phyloP scores from a whole-genome alignment of 495 filamentous ascomycete genomes.

The Xylaria nigripes region DNA sequence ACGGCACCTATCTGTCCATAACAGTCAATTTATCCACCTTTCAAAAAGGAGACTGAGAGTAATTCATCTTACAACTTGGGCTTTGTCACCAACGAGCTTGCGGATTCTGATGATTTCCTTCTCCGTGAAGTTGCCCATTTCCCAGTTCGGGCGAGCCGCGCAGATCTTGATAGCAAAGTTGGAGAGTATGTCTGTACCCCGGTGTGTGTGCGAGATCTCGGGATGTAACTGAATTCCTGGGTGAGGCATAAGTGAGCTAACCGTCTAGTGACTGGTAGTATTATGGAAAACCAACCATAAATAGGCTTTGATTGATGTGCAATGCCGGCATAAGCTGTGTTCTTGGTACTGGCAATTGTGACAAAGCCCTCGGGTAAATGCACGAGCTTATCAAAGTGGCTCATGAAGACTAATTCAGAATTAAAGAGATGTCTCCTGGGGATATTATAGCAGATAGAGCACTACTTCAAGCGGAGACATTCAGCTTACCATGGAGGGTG shows the following conservation, averaged over 20 bases:
- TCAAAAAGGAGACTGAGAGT: slow-evolving; percentile 30
- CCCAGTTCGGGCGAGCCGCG: slow-evolving; percentile 63
- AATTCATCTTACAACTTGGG: slow-evolving; percentile 69
- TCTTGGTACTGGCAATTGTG: slow-evolving; percentile 62
- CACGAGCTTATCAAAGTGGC: slow-evolving; percentile 75
- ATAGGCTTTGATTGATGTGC: slow-evolving; percentile 61
- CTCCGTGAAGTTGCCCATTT: slow-evolving; percentile 71
- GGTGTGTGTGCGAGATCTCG: slow-evolving; percentile 65
- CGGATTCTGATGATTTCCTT: slow-evolving; percentile 71
- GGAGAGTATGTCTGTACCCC: slow-evolving; percentile 55
- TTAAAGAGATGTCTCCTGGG: slow-evolving; percentile 1
- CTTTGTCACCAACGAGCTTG: slow-evolving; percentile 65
- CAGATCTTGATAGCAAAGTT: slow-evolving; percentile 84
- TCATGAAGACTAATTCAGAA: slow-evolving; percentile 57
- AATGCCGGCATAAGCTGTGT: slow-evolving; percentile 74
- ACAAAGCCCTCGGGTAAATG: slow-evolving; percentile 63
- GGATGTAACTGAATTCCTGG: slow-evolving; percentile 75
- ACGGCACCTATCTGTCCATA: slow-evolving; percentile 8
- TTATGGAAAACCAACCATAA: slow-evolving; percentile 36
- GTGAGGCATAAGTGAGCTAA: background rate
- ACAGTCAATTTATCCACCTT: background rate
- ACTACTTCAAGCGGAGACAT: background rate
- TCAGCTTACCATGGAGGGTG: slow-evolving; percentile 41
- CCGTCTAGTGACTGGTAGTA: background rate
- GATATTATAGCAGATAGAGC: background rate